Evolutionary conservation across 768 basidiomycete species (phyloP), one percentile per base, ranked within the genome.

Genomic region (Boletus coccyginus): DNA sequence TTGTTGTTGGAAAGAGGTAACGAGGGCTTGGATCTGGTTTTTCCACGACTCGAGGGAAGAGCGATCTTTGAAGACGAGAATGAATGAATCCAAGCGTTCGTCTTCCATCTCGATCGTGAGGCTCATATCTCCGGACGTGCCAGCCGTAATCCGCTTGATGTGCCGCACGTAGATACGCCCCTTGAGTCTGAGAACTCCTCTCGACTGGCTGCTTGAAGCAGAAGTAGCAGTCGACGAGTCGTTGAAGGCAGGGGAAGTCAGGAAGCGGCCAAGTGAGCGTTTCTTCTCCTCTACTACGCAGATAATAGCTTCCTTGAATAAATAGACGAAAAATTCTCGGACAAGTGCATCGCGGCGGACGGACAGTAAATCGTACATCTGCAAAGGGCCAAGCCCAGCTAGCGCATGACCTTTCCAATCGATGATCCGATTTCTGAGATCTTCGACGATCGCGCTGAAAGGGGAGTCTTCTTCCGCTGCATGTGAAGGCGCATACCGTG

Each of bases 71-170:
- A 97, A 99, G 64, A 94, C 88, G 46, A 99, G 81, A 72, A 98
- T 96, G 75, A 99, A 98, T 49, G 90, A 91, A 58, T 97, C 95
- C 53, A 97, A 77, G 36, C 81, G 78, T 66, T 96, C 93, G 68
- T 98, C 96, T 74, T 94, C 92, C 94, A 99, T 98, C 64, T 93
- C 89, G 66, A 99, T 96, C 6, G 96, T 97, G 59, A 98, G 79
- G 68, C 92, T 95, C 76, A 97, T 81, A 71, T 96, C 95, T 35
- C 87, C 87, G 10, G 84, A 78, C 3, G 87, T 88, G 35, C 86
- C 86, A 56, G 94, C 89, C 31, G 86, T 86, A 51, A 99, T 89
- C 52, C 88, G 86, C 62, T 88, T 88, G 73, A 99, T 94, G 73
- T 98, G 96, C 27, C 91, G 84, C 38, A 98, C 88, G 73, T 95